Evolutionary conservation across 352 stramenopile species (phyloP).

Genomic region (Globisporangium splendens): DNA sequence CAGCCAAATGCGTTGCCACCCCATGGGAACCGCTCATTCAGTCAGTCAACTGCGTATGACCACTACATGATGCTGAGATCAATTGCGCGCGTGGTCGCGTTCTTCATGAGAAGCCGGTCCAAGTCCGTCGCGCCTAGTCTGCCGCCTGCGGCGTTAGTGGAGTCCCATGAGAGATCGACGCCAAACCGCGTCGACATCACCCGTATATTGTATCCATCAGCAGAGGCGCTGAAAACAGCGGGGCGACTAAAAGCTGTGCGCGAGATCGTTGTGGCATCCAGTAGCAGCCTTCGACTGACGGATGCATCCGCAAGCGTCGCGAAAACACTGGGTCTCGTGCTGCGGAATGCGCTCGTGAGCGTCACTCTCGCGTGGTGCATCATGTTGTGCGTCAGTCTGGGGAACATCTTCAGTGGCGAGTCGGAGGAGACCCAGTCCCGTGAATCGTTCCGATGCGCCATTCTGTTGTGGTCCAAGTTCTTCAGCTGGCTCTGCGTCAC

Average conservation of each 20-base stretch:
- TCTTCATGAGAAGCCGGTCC: background rate
- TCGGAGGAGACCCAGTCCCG: background rate
- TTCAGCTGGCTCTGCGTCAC: conserved; percentile 5
- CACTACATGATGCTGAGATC: no score
- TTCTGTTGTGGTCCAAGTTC: conserved; percentile 4
- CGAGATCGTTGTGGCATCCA: background rate
- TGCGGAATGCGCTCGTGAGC: background rate
- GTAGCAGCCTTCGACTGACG: background rate
- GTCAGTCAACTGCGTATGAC: no score
- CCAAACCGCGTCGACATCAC: background rate
- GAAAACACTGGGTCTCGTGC: background rate
- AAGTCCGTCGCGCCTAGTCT: background rate
- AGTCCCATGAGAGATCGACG: background rate
- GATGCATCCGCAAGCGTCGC: background rate
- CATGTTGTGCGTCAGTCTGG: conserved; percentile 2
- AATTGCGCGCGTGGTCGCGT: no score
- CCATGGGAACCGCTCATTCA: no score
- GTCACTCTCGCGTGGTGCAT: conserved; percentile 1
- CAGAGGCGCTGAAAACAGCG: background rate
- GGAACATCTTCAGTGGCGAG: conserved; percentile 1
- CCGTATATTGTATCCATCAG: background rate
- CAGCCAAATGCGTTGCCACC: no score
- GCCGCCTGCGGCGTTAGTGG: background rate
- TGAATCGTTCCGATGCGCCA: background rate
- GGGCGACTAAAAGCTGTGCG: no score